Conservation (phyloP, 371 early-diverging fungal genomes). For the Capillidium heterosporum region DNA sequence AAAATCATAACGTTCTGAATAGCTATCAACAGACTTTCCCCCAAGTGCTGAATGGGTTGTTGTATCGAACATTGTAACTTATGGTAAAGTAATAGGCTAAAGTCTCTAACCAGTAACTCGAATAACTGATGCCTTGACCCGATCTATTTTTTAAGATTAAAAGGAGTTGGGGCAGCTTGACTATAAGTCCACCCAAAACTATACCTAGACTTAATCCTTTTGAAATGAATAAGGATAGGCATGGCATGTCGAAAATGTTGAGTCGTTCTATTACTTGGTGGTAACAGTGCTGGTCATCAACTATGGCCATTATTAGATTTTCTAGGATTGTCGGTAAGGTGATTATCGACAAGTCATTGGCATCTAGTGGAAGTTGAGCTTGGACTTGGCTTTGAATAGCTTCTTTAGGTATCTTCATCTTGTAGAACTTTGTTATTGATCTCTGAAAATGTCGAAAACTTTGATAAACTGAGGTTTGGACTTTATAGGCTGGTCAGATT, state of each 20-base stretch:
- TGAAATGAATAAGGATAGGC: slow-evolving; percentile 68
- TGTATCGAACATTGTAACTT: slow-evolving; percentile 66
- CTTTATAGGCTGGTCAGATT: too few relatives aligned
- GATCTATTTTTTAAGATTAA: slow-evolving; percentile 56
- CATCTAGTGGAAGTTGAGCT: neutral
- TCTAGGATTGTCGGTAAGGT: neutral
- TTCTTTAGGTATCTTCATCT: neutral
- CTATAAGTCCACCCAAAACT: slow-evolving; percentile 67
- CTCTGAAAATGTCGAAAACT: neutral
- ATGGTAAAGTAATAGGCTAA: slow-evolving; percentile 52
- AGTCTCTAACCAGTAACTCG: slow-evolving; percentile 68
- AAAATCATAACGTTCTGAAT: slow-evolving; percentile 62
- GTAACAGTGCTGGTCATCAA: slow-evolving; percentile 24
- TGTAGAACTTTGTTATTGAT: neutral
- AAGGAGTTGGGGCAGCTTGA: slow-evolving; percentile 90
- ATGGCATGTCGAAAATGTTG: slow-evolving; percentile 35
- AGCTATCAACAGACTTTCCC: slow-evolving; percentile 69
- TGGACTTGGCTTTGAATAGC: neutral
- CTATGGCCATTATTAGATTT: neutral
- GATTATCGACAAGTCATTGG: neutral
- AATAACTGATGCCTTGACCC: slow-evolving; percentile 60
- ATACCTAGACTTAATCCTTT: slow-evolving; percentile 86
- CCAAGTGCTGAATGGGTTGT: slow-evolving; percentile 81
- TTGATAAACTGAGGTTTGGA: neutral
- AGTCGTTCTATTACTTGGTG: slow-evolving; percentile 39